phyloP scores from a whole-genome alignment of 2,329 filamentous ascomycete species.

The Talaromyces sp. region DNA sequence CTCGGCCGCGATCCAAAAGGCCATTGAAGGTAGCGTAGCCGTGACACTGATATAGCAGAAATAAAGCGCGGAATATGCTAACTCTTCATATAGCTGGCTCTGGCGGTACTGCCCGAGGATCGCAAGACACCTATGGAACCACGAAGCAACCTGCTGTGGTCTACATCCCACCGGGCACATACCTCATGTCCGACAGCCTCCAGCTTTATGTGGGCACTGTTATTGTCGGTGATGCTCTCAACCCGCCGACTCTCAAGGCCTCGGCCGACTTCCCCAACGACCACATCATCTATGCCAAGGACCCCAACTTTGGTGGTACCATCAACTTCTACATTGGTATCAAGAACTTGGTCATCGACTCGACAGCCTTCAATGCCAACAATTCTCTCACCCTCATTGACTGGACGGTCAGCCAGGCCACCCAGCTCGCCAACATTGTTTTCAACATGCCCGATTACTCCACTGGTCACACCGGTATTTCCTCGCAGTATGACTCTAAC shows the following conservation, averaged over 20 bases:
- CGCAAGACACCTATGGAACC: conserved; percentile 21
- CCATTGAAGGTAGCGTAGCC: conserved; percentile 20
- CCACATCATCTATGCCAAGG: conserved; percentile 22
- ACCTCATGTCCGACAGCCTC: conserved; percentile 19
- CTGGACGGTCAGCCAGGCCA: conserved; percentile 29
- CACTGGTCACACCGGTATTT: conserved; percentile 21
- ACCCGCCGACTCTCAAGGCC: conserved; percentile 24
- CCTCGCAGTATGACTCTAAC: conserved; percentile 11
- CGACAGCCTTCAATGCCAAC: conserved; percentile 16
- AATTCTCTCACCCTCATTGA: conserved; percentile 23
- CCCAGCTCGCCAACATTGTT: conserved; percentile 25
- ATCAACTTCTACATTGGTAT: conserved; percentile 27
- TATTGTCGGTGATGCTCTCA: conserved; percentile 26
- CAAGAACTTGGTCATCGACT: conserved; percentile 29
- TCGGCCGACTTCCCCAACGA: conserved; percentile 19
- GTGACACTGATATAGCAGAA: neutral
- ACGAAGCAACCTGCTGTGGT: conserved; percentile 24
- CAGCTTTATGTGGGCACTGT: conserved; percentile 24
- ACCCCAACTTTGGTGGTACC: conserved; percentile 15
- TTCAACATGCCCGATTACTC: conserved; percentile 26
- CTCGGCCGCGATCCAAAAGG: conserved; percentile 22
- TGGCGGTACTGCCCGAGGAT: conserved; percentile 17
- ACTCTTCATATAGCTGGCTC: conserved; percentile 14
- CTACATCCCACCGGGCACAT: conserved; percentile 23
- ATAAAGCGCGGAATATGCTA: neutral